Percentiles rank a stretch among this genome's conserved stretches.
Conservation (phyloP, 2,329 filamentous ascomycete genomes). For the Colletotrichum spaethianum region DNA sequence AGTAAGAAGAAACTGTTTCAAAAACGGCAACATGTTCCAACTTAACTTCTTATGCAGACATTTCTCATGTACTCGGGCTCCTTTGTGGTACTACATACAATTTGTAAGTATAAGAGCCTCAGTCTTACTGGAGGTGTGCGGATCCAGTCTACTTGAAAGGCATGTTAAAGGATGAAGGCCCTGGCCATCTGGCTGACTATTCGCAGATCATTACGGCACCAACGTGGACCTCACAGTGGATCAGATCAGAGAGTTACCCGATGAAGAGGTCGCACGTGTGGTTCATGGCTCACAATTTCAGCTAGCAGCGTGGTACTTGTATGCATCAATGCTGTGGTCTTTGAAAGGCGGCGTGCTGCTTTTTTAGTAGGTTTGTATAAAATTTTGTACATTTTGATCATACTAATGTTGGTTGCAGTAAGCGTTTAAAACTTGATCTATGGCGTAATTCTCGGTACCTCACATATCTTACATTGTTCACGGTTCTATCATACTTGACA, state of each 20-base stretch:
- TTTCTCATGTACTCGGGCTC: not conserved
- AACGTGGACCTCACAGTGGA: not conserved
- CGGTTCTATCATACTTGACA: not conserved
- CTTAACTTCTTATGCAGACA: not conserved
- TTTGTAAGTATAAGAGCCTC: not conserved
- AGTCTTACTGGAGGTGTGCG: not conserved
- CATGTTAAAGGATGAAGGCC: not conserved
- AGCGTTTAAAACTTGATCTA: not conserved
- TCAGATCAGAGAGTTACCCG: not conserved
- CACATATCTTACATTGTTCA: not conserved
- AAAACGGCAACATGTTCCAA: not conserved
- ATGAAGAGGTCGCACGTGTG: not conserved
- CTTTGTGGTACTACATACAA: not conserved
- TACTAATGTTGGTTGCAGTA: not conserved
- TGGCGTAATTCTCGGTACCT: not conserved
- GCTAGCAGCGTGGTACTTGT: not conserved
- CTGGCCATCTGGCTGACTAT: not conserved
- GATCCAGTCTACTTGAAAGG: not conserved
- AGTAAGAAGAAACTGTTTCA: not conserved
- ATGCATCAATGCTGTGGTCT: not conserved
- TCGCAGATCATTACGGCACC: not conserved
- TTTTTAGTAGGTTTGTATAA: not conserved
- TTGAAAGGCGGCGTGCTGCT: not conserved
- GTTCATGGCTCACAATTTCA: not conserved
- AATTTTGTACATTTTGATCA: not conserved